Conservation (phyloP, 2,329 filamentous ascomycete species). For the Alternaria triticimaculans region DNA sequence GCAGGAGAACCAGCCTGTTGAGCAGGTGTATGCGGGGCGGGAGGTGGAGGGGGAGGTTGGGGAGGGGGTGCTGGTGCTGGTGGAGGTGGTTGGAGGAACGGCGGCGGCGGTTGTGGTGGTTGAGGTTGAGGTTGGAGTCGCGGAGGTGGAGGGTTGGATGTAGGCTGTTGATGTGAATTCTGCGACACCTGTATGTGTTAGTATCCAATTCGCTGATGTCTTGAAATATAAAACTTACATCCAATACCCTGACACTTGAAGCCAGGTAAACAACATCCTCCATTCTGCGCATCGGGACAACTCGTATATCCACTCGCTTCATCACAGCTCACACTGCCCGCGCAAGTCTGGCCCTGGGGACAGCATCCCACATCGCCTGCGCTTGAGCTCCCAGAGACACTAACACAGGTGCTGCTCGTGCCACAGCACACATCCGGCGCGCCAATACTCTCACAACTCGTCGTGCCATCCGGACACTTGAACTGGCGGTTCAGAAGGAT, state of each 20-base stretch:
- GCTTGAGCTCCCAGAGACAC: constrained; percentile 53
- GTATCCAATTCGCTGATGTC: neutral
- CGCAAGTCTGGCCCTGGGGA: constrained; percentile 68
- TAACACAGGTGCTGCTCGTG: constrained; percentile 69
- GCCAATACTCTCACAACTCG: constrained; percentile 68
- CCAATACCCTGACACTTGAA: constrained; percentile 73
- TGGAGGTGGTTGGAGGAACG: constrained; percentile 41
- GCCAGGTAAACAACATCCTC: constrained; percentile 77
- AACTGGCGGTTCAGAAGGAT: constrained; percentile 63
- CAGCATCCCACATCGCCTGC: constrained; percentile 79
- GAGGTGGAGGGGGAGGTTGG: constrained; percentile 10
- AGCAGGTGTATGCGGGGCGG: constrained; percentile 47
- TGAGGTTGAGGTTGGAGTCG: constrained; percentile 30
- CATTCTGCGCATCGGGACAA: constrained; percentile 70
- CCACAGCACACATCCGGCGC: constrained; percentile 76
- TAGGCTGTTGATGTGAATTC: constrained; percentile 40
- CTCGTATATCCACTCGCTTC: constrained; percentile 64
- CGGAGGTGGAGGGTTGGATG: constrained; percentile 33
- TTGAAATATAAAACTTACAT: constrained; percentile 59
- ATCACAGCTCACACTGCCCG: constrained; percentile 68
- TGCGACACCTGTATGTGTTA: constrained; percentile 32
- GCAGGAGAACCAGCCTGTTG: constrained; percentile 55
- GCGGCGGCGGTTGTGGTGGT: constrained; percentile 50
- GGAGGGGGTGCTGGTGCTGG: constrained; percentile 12
- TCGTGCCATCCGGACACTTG: constrained; percentile 70